Base-by-base conservation (phyloP, 2,329 filamentous ascomycete genomes). In the Byssochlamys sp. region DNA sequence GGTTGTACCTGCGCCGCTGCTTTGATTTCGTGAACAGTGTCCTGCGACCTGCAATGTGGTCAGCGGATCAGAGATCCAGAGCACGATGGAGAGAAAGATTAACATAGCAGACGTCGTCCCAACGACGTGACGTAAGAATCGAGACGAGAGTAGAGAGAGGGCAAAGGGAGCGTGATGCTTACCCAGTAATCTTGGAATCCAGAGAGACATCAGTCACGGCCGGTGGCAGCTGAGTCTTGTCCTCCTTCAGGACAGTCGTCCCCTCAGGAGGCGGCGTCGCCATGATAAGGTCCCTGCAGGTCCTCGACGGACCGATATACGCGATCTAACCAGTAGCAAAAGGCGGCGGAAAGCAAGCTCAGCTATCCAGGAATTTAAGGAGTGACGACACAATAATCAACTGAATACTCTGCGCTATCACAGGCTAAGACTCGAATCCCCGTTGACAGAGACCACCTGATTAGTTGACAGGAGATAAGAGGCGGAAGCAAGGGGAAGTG, bases 181-280 rank as follows among this genome's bases (percentile, higher is more conserved):
- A 73, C 72, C 67, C 66, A 58, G 61, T 63, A 48, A 61, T 59
- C 55, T 59, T 63, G 45, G 66, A 55, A 29, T 69, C 69, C 45
- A 62, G 59, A 28, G 68, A 64, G n/a, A 71, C 62, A 54, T 67
- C 71, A 59, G 67, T 71, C 26, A 70, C 67, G 57, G 70, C 68
- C 51, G 70, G 70, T 57, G 70, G 69, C 56, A 73, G 63, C 64
- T 73, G 71, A 64, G 71, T 69, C 67, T 74, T 75, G 60, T 73
- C 71, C 67, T 74, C 71, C 67, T 72, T 74, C 39, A 71, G 56
- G 39, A 67, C 58, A 58, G 69, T 63, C 64, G 69, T 59, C 58
- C 66, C 71, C 69, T 75, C 73, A 55, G 73, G 72, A 64, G 73
- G 73, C 67, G 73, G 73, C 55, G 73, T 75, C 65, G 73, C 73